Evolutionary conservation across 176 grass and related monocot species (phyloP), one percentile per base, ranked within the genome.

Genomic region (Saccharum officinarum): DNA sequence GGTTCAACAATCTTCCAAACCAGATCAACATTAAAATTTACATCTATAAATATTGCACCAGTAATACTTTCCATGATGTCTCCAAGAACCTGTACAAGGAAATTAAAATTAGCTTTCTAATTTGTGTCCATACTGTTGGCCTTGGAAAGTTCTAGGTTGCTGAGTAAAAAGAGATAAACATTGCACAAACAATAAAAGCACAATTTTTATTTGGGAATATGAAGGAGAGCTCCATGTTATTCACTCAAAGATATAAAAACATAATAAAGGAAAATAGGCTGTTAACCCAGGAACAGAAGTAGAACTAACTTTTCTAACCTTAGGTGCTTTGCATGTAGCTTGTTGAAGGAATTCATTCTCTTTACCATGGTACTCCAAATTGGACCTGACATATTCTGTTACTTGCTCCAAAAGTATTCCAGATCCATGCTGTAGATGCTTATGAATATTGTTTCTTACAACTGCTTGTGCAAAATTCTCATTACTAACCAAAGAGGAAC

Each of bases 31-130:
- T 91, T 88, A 80, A 98, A 94, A 88, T 90, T 76, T 18, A 72
- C 81, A 71, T 98, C 93, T 57, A 98, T 90, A 69, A 95, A 79
- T 71, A 95, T 79, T 73, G 96, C 93, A 71, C 96, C 96, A 2
- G 85, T 86, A 71, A 98, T 87, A 86, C 96, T 95, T 92, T 98
- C 96, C 81, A 98, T 83, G 59, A 94, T 95, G 65, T 98, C 96
- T 69, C 93, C 96, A 74, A 98, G 96, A 61, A 92, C 93, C 96
- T 98, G 45, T 47, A 67, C 41, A 83, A 13, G 59, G 73, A 83
- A 89, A 81, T 57, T 8, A 74, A 78, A 59, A 73, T 86, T 71
- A 79, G 38, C 10, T 61, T 54, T 8, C 54, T 79, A 82, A 77
- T 36, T 71, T 77, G 17, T 44, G 76, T 18, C 42, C 26, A 36